Evolutionary conservation across 352 stramenopile genomes (phyloP).

Genomic region (Blastocystis sp.): DNA sequence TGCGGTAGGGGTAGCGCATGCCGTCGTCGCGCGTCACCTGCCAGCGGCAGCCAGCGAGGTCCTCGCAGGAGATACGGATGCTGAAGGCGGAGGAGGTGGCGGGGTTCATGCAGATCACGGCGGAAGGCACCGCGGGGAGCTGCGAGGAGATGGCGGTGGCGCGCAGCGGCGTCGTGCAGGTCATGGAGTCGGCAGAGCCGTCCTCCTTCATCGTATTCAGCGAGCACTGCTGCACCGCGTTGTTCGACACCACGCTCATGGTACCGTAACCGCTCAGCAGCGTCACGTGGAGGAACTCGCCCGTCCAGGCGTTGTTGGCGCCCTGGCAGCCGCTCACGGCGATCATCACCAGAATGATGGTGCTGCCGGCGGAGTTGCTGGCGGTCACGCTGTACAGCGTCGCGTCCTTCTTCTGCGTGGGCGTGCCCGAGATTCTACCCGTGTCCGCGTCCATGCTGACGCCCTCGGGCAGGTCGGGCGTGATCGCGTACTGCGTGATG

Average conservation of each 20-base stretch:
- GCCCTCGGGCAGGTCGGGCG: constrained; percentile 8
- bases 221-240: background rate
- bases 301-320: constrained; percentile 35
- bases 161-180: background rate
- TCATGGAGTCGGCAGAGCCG: constrained; percentile 19
- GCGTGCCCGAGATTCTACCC: constrained; percentile 26
- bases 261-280: constrained; percentile 24
- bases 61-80: constrained; percentile 10
- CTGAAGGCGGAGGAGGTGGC: background rate
- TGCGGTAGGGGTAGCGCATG: constrained; percentile 47
- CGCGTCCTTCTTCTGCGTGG: background rate
- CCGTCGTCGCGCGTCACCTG: constrained; percentile 53
- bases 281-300: constrained; percentile 56
- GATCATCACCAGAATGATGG: constrained; percentile 16
- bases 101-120: constrained; percentile 51
- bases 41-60: constrained; percentile 45
- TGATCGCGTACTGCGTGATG: constrained; percentile 1
- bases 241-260: background rate
- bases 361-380: constrained; percentile 29
- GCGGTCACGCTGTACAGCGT: constrained; percentile 53
- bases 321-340: constrained; percentile 49
- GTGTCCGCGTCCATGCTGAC: constrained; percentile 3
- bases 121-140: background rate
- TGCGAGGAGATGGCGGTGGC: background rate
- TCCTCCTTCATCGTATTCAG: constrained; percentile 43